A percentile compares a stretch with the other conserved stretches of the same genome.
These are phyloP conservation scores for Gaeumannomyces tritici DNA, from an alignment of 2,329 filamentous ascomycete genomes.

Conservation along the genomic window DNA sequence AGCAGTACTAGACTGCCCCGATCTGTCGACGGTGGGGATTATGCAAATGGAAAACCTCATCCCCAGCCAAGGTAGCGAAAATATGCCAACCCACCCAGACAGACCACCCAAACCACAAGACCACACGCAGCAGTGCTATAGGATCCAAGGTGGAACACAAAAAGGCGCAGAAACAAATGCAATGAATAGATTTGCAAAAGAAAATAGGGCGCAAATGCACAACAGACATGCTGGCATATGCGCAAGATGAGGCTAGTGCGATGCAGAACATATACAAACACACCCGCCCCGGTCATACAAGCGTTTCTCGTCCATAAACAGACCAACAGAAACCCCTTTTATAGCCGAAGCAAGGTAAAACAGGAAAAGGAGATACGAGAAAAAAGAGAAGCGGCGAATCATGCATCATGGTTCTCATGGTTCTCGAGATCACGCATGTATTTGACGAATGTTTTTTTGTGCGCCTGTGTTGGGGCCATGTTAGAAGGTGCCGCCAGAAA, in stretches of 20 bases:
- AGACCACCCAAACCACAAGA: background rate
- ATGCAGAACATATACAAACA: background rate
- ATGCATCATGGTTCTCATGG: background rate
- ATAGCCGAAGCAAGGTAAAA: background rate
- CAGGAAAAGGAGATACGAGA: background rate
- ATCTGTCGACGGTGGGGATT: background rate
- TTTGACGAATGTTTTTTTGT: slow-evolving; percentile 95
- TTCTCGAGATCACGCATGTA: slow-evolving; percentile 78
- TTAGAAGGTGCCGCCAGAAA: slow-evolving; percentile 6
- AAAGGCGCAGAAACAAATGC: background rate
- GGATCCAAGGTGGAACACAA: background rate
- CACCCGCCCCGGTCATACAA: no score
- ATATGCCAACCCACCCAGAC: background rate
- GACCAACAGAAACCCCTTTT: background rate
- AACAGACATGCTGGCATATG: background rate
- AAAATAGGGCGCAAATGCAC: background rate
- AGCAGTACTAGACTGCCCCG: background rate
- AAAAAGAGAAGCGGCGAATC: background rate
- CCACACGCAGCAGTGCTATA: background rate
- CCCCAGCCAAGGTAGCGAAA: background rate
- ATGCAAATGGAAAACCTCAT: background rate
- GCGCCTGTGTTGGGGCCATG: slow-evolving; percentile 42
- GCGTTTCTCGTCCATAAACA: no score
- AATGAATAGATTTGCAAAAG: background rate
- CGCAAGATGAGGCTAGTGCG: background rate